Evolutionary conservation across 805 yeast species (phyloP), one percentile per base, ranked within the genome.

Genomic region (Suhomyces tanzawaensis): DNA sequence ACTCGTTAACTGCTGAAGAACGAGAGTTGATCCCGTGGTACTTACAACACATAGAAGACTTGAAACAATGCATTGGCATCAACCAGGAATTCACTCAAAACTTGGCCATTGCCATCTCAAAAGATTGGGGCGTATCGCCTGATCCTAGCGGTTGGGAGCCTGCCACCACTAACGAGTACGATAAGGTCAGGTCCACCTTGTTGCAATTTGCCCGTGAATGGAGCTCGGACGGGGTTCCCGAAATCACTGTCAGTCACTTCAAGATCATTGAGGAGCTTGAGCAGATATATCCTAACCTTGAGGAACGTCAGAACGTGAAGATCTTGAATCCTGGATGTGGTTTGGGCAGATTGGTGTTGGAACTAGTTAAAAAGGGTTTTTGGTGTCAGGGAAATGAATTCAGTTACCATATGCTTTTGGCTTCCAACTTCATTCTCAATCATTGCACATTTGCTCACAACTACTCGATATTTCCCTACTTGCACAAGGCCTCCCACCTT

Each of bases 331-430:
- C 86, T 0, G 87, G 87, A 1, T 74, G 81, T 38, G 86, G 86
- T 0, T 59, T 80, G 23, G 86, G 84, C 0, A 55, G 86, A 35
- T 52, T 79, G 36, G 79, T 78, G 22, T 59, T 71, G 34, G 85
- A 81, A 36, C 59, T 79, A 40, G 81, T 77, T 2, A 57, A 46
- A 36, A 45, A 65, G 37, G 86, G 86, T 3, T 81, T 77, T 49
- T 58, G 69, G 62, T 69, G 77, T n/a, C 83, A 81, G 47, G 87
- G 87, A 0, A 81, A 80, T 51, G 87, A 81, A 47, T 71, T 77
- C 47, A 72, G 82, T 16, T 79, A 77, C 51, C 85, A 77, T 49
- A 81, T 81, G 85, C 56, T 81, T 3, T 52, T 79, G 8, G 68
- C 74, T 11, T 78, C 83, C 19, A 76, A 72, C 45, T 79, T 61